Percentiles rank a stretch among this genome's conserved stretches.
phyloP scores from a whole-genome alignment of 345 rosid genomes.

The Eucalyptus tenuipes region DNA sequence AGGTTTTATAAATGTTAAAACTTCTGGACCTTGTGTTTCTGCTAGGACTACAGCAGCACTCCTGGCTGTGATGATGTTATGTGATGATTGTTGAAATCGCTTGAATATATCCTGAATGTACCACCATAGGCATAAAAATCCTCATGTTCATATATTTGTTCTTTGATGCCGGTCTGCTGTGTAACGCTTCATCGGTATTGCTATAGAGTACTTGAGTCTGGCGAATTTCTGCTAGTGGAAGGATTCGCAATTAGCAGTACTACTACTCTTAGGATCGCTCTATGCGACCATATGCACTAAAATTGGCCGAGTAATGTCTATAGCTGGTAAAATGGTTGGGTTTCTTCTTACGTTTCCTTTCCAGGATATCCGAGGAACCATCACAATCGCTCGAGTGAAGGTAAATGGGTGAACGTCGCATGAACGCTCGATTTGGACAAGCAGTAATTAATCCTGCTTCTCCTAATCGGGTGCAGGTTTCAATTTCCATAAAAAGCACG shows the following conservation, averaged over 20 bases:
- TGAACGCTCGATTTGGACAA: not conserved
- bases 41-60: not conserved
- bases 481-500: rapidly evolving
- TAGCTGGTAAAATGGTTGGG: not conserved
- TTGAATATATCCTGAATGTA: not conserved
- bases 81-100: not conserved
- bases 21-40: not conserved
- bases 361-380: not conserved
- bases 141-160: not conserved
- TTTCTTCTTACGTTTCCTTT: not conserved
- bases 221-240: not conserved
- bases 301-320: not conserved
- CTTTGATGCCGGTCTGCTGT: not conserved
- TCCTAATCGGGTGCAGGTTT: not conserved
- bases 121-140: not conserved
- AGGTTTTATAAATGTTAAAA: not conserved
- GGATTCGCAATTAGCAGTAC: not conserved
- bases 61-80: not conserved
- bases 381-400: not conserved
- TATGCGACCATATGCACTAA: not conserved
- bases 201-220: not conserved
- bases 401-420: not conserved
- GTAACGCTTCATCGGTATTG: not conserved
- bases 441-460: too few species aligned
- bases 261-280: not conserved